Evolutionary conservation across 2,329 filamentous ascomycete genomes (phyloP).

Genomic region (Trichoderma lentiforme): DNA sequence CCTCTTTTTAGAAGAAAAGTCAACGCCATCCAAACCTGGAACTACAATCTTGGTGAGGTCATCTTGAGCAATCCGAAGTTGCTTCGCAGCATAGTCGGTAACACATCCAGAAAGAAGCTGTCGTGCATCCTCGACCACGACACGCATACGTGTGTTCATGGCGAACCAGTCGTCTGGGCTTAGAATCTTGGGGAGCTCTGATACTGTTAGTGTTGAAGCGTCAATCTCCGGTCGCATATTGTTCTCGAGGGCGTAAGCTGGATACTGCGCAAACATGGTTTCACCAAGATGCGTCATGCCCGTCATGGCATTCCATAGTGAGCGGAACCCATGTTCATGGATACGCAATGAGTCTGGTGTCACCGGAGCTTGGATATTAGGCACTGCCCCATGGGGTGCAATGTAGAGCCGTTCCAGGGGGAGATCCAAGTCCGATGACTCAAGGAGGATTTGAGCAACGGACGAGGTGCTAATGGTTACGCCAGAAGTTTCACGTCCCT

Average conservation of each 20-base stretch:
- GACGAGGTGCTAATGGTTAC: background rate
- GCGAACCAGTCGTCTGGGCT: background rate
- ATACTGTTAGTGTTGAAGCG: background rate
- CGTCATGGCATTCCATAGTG: background rate
- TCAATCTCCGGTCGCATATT: background rate
- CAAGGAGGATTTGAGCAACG: background rate
- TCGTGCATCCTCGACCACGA: background rate
- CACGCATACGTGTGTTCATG: background rate
- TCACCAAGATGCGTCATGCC: background rate
- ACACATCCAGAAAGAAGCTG: background rate
- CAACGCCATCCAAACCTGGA: background rate
- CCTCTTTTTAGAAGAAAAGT: background rate
- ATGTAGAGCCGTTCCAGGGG: background rate
- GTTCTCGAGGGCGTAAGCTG: background rate
- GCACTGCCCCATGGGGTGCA: background rate
- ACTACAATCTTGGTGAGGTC: background rate
- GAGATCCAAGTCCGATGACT: background rate
- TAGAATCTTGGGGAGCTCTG: background rate
- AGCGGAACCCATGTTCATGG: background rate
- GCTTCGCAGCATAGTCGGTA: background rate
- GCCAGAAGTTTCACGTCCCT: background rate
- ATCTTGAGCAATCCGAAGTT: background rate
- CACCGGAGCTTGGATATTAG: background rate
- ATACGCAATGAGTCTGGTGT: background rate
- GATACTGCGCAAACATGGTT: background rate